Evolutionary conservation across 2,329 filamentous ascomycete genomes (phyloP).

Genomic region (Penicillium digitatum): DNA sequence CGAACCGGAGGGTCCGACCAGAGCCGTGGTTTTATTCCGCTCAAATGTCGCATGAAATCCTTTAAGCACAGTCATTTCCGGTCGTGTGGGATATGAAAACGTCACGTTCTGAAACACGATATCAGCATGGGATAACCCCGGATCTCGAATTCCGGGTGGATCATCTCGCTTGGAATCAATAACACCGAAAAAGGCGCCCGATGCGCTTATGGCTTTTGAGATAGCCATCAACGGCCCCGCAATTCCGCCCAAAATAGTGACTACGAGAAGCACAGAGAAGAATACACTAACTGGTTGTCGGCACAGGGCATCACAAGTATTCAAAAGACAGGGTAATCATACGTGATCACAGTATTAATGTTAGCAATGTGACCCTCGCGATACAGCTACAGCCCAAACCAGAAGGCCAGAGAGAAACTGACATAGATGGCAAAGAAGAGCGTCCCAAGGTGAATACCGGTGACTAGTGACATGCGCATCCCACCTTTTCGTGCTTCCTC

Average conservation of each 20-base stretch:
- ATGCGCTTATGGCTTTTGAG: slow-evolving; percentile 33
- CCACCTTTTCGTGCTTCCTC: slow-evolving; percentile 36
- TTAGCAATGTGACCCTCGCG: slow-evolving; percentile 32
- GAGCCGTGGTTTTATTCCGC: slow-evolving; percentile 39
- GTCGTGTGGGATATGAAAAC: background rate
- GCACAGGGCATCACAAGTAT: background rate
- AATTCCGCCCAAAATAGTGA: slow-evolving; percentile 27
- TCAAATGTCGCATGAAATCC: slow-evolving; percentile 33
- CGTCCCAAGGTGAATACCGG: slow-evolving; percentile 33
- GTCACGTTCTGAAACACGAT: background rate
- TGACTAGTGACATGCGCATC: slow-evolving; percentile 24
- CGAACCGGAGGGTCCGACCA: slow-evolving; percentile 46
- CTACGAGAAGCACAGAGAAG: slow-evolving; percentile 33
- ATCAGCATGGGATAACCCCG: background rate
- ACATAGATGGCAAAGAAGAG: slow-evolving; percentile 38
- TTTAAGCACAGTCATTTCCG: slow-evolving; percentile 22
- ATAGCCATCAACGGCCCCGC: slow-evolving; percentile 35
- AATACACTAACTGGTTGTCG: slow-evolving; percentile 28
- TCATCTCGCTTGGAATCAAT: slow-evolving; percentile 25
- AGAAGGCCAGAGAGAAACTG: slow-evolving; percentile 37
- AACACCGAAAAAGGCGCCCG: slow-evolving; percentile 32
- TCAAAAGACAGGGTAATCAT: background rate
- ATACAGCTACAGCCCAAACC: slow-evolving; percentile 37
- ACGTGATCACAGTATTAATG: slow-evolving; percentile 39
- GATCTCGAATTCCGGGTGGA: slow-evolving; percentile 31